Base-by-base conservation (phyloP, 1,284 basidiomycete species). In the Trichosporon coremiiforme region DNA sequence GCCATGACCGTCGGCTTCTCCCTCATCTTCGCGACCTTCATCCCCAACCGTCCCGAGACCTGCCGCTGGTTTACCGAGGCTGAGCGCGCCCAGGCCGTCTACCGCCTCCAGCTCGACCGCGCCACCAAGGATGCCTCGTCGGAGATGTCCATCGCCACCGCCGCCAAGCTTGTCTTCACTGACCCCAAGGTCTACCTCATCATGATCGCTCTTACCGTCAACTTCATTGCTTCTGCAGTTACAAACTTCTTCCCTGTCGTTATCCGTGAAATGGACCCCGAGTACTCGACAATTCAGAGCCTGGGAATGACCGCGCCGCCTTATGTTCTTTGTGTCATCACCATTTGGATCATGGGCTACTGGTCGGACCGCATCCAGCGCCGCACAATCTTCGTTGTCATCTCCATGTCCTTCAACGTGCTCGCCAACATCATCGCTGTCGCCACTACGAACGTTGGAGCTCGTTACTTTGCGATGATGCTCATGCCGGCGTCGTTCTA, bases 361-460 rank as follows among this genome's bases (percentile, higher is more conserved):
- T 70, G 70, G 55, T 73, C 70, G 25, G 72, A 75, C 68, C 53
- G 63, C 47, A 68, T 55, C 35, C 57, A 68, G 50, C 31, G 68
- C 12, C 66, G 73, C 20, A 53, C 45, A 0, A 45, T 67, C 22
- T 68, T 71, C 70, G 60, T 70, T 22, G 63, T 66, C 1, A 5
- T 25, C 31, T 67, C 72, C 67, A 13, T 73, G 15, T 4, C 36
- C 9, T 3, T 89, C 22, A 90, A 89, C n/a, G 87, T 90, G 64
- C 65, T 90, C n/a, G 91, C 91, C 6, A 92, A 92, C 79, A 76
- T 90, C 65, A 88, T 94, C 66, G 89, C 91, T 1, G 86, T 90
- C 68, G 71, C 79, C 0, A 83, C 83, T 0, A 77, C 79, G 55
- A 75, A 73, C 20, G 74, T 73, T 6, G 83, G 77, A 2, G 75